Base-by-base conservation (phyloP, 345 rosid species). In the Bruguiera parviflora region DNA sequence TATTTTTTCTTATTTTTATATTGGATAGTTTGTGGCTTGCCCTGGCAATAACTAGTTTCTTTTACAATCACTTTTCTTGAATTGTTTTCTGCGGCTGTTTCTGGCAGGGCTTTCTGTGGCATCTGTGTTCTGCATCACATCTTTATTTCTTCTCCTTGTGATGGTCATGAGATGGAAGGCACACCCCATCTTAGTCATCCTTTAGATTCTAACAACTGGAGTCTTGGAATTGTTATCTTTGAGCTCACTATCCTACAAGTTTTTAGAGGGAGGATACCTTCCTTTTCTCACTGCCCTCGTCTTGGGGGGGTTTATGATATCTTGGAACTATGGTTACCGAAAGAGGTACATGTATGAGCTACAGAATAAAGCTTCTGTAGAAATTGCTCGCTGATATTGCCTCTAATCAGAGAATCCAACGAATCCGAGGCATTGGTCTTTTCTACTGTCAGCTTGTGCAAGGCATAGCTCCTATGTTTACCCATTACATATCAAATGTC, bases 161-260 rank as follows among this genome's bases (percentile, higher is more conserved):
- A 91, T 91, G 97, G 75, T 91, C 0, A 68, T 91, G 25, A 80
- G 85, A 63, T 91, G 93, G 97, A 89, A 82, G 81, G 83, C 82
- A 4, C 84, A 73, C 37, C 73, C 85, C 15, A 53, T 72, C 63
- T 79, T 77, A 81, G 69, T 85, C 3, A 64, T n/a, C 28, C 33
- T 83, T 37, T 89, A 86, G 83, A 75, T 83, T 27, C 20, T 79
- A 0, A 65, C 73, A 20, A 86, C 86, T 51, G 65, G 80, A 0
- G 6, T 72, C 11, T 63, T 89, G 2, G 96, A 86, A 73, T 1
- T 61, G n/a, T 0, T 89, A 82, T 64, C 53, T 87, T 3, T 83
- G 91, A 0, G 64, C 96, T 0, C 57, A 53, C 88, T 85, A 9
- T 75, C 84, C 62, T 84, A 82, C 80, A 91, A 91, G 75, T 87